Conservation (phyloP, 345 rosid species). For the Lumnitzera racemosa region DNA sequence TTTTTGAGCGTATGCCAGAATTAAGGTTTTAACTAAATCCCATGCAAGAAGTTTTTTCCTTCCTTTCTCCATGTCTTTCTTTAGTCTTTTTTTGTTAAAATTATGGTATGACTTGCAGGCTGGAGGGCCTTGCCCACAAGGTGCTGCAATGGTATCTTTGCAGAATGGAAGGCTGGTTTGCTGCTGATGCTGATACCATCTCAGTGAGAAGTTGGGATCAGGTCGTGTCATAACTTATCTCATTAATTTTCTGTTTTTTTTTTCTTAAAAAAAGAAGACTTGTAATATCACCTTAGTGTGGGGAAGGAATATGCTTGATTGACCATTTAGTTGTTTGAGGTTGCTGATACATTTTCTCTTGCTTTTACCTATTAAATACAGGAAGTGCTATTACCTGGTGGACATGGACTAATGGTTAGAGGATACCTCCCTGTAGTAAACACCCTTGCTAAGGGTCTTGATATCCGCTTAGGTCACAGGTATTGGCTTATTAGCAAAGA, state of each 20-base stretch:
- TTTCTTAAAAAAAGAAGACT: too few relatives aligned
- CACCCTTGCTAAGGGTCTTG: slow-evolving; percentile 91
- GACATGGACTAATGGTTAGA: slow-evolving; percentile 97
- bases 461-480: slow-evolving; percentile 82
- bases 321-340: background rate
- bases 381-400: slow-evolving; percentile 94
- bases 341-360: background rate
- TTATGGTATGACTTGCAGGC: slow-evolving; percentile 27
- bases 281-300: background rate
- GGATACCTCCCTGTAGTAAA: slow-evolving; percentile 93
- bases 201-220: slow-evolving; percentile 87
- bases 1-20: slow-evolving; percentile 69
- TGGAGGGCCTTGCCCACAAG: slow-evolving; percentile 68
- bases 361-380: slow-evolving; percentile 15
- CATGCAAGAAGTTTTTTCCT: background rate
- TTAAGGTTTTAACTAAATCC: slow-evolving; percentile 42
- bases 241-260: background rate
- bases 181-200: slow-evolving; percentile 93
- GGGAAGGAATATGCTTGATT: too few relatives aligned
- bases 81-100: slow-evolving; percentile 6
- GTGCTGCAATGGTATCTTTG: slow-evolving; percentile 97
- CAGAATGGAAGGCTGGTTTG: slow-evolving; percentile 99
- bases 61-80: background rate
- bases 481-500: slow-evolving; percentile 7
- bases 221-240: slow-evolving; percentile 19